Percentiles rank a stretch among this genome's conserved stretches.
These are phyloP conservation scores for Epichloe hybrida DNA, from an alignment of 2,329 filamentous ascomycete species.

Conservation along the genomic window DNA sequence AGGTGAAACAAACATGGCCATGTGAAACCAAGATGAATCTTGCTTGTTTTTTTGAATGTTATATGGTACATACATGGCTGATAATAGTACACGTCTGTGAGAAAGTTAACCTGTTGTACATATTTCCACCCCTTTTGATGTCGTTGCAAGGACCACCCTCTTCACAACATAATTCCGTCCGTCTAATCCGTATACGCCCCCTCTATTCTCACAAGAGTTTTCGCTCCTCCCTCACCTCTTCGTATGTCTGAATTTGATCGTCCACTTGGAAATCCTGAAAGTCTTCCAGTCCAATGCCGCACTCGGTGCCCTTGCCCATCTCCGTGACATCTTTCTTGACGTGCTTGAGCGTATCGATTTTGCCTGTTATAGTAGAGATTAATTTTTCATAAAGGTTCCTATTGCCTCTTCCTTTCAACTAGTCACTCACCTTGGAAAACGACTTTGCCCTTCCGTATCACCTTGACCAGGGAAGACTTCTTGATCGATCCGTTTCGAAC, in stretches of 20 bases:
- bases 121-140: neutral
- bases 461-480: slow-evolving; percentile 50
- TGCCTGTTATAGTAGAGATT: slow-evolving; percentile 36
- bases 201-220: slow-evolving; percentile 24
- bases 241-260: slow-evolving; percentile 79
- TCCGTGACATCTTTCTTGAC: slow-evolving; percentile 83
- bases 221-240: slow-evolving; percentile 63
- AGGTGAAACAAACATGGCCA: neutral
- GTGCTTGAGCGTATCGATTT: slow-evolving; percentile 71
- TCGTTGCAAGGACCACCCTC: neutral
- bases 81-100: neutral
- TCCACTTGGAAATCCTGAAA: slow-evolving; percentile 70
- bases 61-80: neutral
- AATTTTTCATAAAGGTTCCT: neutral
- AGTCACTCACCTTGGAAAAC: slow-evolving; percentile 63
- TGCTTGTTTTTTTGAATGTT: no score
- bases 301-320: slow-evolving; percentile 88
- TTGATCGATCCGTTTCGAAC: slow-evolving; percentile 68
- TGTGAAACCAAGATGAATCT: neutral
- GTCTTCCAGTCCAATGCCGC: slow-evolving; percentile 70
- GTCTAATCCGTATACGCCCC: neutral
- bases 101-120: neutral
- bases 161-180: no score
- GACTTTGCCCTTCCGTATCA: slow-evolving; percentile 56
- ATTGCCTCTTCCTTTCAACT: no score